These are phyloP conservation scores for Prinsepia uniflora DNA, from an alignment of 306 rosid species.

Conservation along the genomic window DNA sequence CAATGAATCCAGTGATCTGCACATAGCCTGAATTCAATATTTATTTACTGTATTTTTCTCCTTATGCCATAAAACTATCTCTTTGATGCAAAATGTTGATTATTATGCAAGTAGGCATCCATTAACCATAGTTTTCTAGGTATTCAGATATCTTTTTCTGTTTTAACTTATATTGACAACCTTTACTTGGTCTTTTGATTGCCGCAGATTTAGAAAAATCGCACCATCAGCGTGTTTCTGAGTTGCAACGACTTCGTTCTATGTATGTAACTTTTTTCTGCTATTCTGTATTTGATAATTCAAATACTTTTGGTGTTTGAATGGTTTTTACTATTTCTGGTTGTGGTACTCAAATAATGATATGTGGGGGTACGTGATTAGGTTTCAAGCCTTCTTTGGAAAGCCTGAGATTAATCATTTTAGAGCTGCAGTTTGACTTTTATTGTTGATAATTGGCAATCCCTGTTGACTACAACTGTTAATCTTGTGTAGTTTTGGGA, in stretches of 20 bases:
- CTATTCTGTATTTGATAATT: not conserved
- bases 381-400: not conserved
- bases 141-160: not conserved
- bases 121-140: not conserved
- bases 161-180: conserved; percentile 5
- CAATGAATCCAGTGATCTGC: not conserved
- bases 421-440: not conserved
- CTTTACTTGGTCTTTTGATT: conserved; percentile 21
- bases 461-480: not conserved
- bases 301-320: not conserved
- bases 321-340: not conserved
- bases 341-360: not conserved
- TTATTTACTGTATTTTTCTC: not conserved
- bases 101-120: not conserved
- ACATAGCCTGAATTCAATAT: not conserved
- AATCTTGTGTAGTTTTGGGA: conserved; percentile 67
- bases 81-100: not conserved
- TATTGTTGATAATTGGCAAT: not conserved
- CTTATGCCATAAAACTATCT: not conserved
- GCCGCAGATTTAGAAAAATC: conserved; percentile 88
- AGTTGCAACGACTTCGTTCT: conserved; percentile 85
- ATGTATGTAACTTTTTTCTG: conserved; percentile 44
- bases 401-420: not conserved
- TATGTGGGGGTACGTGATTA: not conserved
- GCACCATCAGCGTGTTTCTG: conserved; percentile 93